Evolutionary conservation across 2,329 filamentous ascomycete species (phyloP).

Genomic region (Colletotrichum tabaci): DNA sequence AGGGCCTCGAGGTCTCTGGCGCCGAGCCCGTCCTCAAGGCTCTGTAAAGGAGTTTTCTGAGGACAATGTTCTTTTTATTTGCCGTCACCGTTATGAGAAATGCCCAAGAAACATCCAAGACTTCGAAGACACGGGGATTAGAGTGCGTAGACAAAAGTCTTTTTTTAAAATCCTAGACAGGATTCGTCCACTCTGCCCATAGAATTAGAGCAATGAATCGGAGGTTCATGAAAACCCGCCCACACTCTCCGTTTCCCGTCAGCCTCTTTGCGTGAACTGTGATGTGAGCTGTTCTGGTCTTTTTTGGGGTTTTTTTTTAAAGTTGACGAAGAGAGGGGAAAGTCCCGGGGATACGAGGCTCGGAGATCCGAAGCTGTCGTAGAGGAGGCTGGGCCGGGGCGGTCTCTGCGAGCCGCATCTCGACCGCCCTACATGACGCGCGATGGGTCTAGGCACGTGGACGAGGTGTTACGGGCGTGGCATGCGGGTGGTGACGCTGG

Average conservation of each 20-base stretch:
- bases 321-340: not conserved
- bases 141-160: constrained; percentile 29
- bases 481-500: too few species aligned
- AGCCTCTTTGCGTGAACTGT: too few species aligned
- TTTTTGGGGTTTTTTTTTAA: too few species aligned
- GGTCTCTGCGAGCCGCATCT: too few species aligned
- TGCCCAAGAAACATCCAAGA: not conserved
- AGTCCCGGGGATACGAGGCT: not conserved
- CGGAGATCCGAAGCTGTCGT: not conserved
- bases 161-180: constrained; percentile 1
- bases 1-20: constrained; percentile 63
- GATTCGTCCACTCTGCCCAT: constrained; percentile 2
- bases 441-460: too few species aligned
- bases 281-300: not conserved
- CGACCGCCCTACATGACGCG: too few species aligned
- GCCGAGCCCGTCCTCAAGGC: constrained; percentile 69
- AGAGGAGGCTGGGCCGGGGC: too few species aligned
- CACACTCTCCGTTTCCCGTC: not conserved
- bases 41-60: constrained; percentile 54
- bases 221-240: not conserved
- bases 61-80: not conserved
- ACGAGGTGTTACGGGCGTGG: too few species aligned
- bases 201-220: constrained; percentile 30
- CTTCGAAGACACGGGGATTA: not conserved
- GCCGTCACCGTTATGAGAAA: constrained; percentile 13